phyloP scores from a whole-genome alignment of 73 alveolate species.

The Symbiodinium natans region DNA sequence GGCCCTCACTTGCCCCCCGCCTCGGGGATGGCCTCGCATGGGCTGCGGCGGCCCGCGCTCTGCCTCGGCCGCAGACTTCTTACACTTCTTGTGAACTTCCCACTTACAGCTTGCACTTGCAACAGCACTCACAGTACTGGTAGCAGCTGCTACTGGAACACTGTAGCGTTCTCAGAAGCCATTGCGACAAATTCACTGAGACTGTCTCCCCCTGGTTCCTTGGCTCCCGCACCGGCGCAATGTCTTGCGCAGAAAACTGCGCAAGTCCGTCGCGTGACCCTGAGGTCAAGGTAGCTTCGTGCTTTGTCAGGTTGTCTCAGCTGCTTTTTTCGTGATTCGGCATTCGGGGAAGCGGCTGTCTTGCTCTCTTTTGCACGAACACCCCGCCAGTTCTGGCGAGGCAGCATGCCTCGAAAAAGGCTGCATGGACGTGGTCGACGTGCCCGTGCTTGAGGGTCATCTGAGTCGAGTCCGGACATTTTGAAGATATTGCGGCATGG shows the following conservation, averaged over 20 bases:
- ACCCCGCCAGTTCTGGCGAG: too few species aligned
- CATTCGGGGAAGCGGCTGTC: too few species aligned
- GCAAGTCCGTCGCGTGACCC: slow-evolving; percentile 76
- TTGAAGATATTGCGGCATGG: too few species aligned
- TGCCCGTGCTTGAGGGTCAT: slow-evolving; percentile 82
- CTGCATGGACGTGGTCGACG: slow-evolving; percentile 61
- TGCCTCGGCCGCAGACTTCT: slow-evolving; percentile 19
- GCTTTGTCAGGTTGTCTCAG: too few species aligned
- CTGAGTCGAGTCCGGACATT: too few species aligned
- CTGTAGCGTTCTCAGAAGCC: background rate
- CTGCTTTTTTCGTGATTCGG: too few species aligned
- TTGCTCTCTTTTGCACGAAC: background rate
- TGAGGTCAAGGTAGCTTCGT: background rate
- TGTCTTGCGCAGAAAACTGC: slow-evolving; percentile 42
- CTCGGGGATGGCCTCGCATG: slow-evolving; percentile 68
- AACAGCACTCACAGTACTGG: background rate
- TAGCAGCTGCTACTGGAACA: background rate
- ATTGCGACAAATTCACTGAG: too few species aligned
- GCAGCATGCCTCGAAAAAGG: slow-evolving; percentile 42
- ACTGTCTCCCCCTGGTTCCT: too few species aligned
- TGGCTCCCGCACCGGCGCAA: background rate
- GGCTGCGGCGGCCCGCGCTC: slow-evolving; percentile 55
- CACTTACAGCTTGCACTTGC: background rate
- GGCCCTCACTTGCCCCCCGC: too few species aligned
- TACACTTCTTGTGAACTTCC: too few species aligned